phyloP scores from a whole-genome alignment of 495 filamentous ascomycete genomes.

The Aspergillus heteromorphus region DNA sequence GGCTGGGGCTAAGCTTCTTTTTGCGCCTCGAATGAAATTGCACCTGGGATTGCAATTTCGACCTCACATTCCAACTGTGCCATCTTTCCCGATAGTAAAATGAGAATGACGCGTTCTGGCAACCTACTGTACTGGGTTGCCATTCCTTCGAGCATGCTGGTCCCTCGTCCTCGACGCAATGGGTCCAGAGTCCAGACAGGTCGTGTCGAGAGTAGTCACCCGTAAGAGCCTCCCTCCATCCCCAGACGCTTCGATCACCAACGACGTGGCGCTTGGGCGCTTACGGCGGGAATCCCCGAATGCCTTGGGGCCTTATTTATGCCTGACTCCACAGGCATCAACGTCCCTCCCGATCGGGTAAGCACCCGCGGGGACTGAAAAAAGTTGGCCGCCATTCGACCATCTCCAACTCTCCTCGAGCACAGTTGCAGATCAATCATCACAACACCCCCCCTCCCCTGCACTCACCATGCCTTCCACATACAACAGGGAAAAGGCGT shows the following conservation, averaged over 20 bases:
- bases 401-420: slow-evolving; percentile 15
- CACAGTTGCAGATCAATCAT: slow-evolving; percentile 1
- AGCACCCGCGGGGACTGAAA: slow-evolving; percentile 30
- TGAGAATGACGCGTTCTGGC: no score
- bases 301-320: neutral
- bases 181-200: no score
- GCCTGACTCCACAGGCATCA: slow-evolving; percentile 16
- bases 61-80: no score
- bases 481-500: slow-evolving; percentile 90
- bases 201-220: neutral
- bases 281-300: slow-evolving; percentile 1
- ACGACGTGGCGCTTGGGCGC: slow-evolving; percentile 13
- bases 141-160: no score
- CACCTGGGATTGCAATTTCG: neutral
- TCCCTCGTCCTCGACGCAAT: no score
- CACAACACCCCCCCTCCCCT: slow-evolving; percentile 9
- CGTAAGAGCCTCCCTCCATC: neutral
- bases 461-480: slow-evolving; percentile 74
- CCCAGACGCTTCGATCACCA: neutral
- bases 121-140: no score
- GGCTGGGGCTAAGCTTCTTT: neutral
- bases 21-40: neutral
- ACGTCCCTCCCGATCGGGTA: slow-evolving; percentile 20
- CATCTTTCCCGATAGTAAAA: no score
- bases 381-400: slow-evolving; percentile 36